A percentile compares a stretch with the other conserved stretches of the same genome.
Evolutionary conservation across 2,329 filamentous ascomycete genomes (phyloP).

Genomic region (Furcasterigmium sp.): DNA sequence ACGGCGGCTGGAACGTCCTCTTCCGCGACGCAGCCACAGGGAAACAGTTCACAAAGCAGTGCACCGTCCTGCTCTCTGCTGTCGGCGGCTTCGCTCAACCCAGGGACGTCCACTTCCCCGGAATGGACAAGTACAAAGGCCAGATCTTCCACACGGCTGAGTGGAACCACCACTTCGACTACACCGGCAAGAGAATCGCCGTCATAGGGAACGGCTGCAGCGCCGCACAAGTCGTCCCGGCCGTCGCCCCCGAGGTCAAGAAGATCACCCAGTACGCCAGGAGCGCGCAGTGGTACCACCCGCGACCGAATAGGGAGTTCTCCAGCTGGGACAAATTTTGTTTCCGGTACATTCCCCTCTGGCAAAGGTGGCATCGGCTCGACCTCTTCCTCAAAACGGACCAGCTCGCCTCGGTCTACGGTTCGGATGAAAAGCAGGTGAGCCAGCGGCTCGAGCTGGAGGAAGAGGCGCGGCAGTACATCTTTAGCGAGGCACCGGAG

Average conservation of each 20-base stretch:
- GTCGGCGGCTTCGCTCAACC: conserved; percentile 19
- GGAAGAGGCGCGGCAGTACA: conserved; percentile 16
- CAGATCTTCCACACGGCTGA: conserved; percentile 26
- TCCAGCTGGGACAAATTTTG: conserved; percentile 12
- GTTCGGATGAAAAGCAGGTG: conserved; percentile 4
- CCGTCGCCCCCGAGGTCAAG: conserved; percentile 19
- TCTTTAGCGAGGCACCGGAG: conserved; percentile 15
- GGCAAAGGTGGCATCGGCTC: conserved; percentile 11
- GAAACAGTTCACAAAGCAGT: conserved; percentile 11
- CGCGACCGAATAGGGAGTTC: conserved; percentile 14
- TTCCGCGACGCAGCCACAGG: conserved; percentile 12
- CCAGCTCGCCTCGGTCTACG: conserved; percentile 14
- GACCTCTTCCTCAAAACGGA: conserved; percentile 17
- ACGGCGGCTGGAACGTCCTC: conserved; percentile 14
- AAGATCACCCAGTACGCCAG: conserved; percentile 20
- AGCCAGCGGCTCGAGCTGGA: conserved; percentile 7
- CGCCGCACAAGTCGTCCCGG: conserved; percentile 28
- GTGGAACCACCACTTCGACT: conserved; percentile 23
- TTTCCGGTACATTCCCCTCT: conserved; percentile 17
- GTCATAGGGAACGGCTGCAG: conserved; percentile 31
- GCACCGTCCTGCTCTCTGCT: conserved; percentile 18
- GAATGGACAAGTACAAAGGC: conserved; percentile 25
- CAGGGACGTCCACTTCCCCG: conserved; percentile 18
- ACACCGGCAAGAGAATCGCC: conserved; percentile 23
- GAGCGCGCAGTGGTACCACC: conserved; percentile 17